Conservation (phyloP, 2,329 filamentous ascomycete genomes). For the Blastomyces silverae region DNA sequence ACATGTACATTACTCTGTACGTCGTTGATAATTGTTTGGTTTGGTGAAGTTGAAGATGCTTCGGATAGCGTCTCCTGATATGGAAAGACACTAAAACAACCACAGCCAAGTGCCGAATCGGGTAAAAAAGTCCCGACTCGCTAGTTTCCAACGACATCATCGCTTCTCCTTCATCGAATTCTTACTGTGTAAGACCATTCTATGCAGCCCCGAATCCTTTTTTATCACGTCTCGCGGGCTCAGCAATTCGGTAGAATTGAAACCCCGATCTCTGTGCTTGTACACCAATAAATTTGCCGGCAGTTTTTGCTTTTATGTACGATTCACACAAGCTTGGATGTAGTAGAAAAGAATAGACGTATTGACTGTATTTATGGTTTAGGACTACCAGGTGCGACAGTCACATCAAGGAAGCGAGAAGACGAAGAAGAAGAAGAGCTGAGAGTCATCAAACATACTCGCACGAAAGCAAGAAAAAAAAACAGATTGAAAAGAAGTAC, state of each 20-base stretch:
- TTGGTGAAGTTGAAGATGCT: slow-evolving; percentile 1
- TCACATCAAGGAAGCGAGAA: neutral
- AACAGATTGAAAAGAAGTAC: neutral
- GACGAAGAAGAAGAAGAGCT: neutral
- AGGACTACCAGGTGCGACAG: neutral
- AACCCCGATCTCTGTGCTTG: neutral
- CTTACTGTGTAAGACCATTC: neutral
- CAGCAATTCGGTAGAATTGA: neutral
- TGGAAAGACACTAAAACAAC: neutral
- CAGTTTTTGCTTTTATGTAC: neutral
- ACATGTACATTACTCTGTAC: neutral
- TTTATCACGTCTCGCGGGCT: neutral
- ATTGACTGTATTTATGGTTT: neutral
- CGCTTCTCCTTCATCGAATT: neutral
- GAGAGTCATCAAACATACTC: neutral
- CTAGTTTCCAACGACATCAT: neutral
- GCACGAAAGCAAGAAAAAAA: neutral
- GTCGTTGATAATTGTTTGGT: neutral
- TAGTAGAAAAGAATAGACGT: neutral
- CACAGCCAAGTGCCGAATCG: neutral
- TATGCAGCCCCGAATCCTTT: neutral
- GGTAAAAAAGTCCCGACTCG: slow-evolving; percentile 12
- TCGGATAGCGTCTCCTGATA: slow-evolving; percentile 11
- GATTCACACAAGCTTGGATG: neutral
- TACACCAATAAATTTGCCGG: too few species aligned